Evolutionary conservation across 805 yeast species (phyloP), one percentile per base, ranked within the genome.

Genomic region (Pichia rugopelliculosa): DNA sequence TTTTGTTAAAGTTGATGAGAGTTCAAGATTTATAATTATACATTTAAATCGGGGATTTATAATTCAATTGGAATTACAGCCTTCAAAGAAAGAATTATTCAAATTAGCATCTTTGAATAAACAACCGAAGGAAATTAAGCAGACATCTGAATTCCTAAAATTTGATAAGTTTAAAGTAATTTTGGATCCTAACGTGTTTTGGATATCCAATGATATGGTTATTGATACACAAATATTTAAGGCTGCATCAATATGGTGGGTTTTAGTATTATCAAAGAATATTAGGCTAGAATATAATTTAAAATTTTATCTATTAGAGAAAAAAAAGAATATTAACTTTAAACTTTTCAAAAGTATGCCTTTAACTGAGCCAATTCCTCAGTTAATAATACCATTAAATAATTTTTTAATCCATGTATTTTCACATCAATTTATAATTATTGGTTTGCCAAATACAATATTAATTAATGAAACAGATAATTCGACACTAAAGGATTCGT

Each of bases 11-110:
- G 64, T 60, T 7, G 63, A 58, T 42, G 24, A 42, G 2, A 42
- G 42, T 1, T 51, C 54, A 26, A 45, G 59, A 30, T 59, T 51
- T 46, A 50, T 61, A 5, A 6, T 51, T 5, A 39, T 61, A 4
- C 50, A 59, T 34, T 55, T 57, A 3, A 43, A 45, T 20, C 54
- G 50, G n/a, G 49, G 56, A 4, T 58, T 54, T 26, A 6, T 61
- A 12, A 37, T 49, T 3, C 25, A 61, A 0, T 47, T 61, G 6
- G 58, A 56, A 44, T 45, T 62, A 1, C 50, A 46, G 13, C 58
- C 59, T 5, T 44, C 53, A 12, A 62, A 61, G 33, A 2, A 36
- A 4, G 39, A 54, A 6, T 24, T 62, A 2, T 61, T 51, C 36
- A 23, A 24, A 12, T 30, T 25, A n/a, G 59, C 64, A 0, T 9